Conservation (phyloP, 495 filamentous ascomycete genomes). For the Clohesyomyces aquaticus region DNA sequence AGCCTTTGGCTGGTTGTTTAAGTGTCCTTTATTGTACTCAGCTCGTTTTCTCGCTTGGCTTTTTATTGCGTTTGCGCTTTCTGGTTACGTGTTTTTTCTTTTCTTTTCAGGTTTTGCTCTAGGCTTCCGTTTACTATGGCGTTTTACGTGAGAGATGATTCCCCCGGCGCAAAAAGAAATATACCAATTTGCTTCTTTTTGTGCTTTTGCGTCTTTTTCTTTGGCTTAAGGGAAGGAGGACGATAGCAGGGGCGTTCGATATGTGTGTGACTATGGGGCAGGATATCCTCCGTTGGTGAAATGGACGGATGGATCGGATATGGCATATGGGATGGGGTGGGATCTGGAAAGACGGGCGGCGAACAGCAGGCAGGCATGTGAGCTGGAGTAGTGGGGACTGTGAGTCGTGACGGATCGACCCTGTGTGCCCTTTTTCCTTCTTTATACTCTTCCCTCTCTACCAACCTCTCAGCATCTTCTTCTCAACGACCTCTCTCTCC, state of each 20-base stretch:
- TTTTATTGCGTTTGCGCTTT: conserved; percentile 10
- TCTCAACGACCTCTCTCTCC: conserved; percentile 10
- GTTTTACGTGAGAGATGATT: conserved; percentile 30
- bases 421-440: too few relatives aligned
- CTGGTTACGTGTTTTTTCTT: conserved; percentile 9
- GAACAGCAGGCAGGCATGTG: too few relatives aligned
- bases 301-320: conserved; percentile 3
- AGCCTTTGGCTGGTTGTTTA: conserved; percentile 35
- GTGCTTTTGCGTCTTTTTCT: conserved; percentile 10
- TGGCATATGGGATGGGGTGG: conserved; percentile 7
- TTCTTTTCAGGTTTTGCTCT: not conserved
- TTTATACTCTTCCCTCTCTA: conserved; percentile 2
- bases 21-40: conserved; percentile 9
- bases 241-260: not conserved
- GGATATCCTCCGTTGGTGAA: conserved; percentile 24
- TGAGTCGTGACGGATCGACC: too few relatives aligned
- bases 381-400: too few relatives aligned
- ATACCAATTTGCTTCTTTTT: conserved; percentile 44
- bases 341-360: conserved; percentile 10
- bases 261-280: conserved; percentile 5
- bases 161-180: conserved; percentile 44
- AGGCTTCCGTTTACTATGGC: conserved; percentile 17
- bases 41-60: not conserved
- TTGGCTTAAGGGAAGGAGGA: conserved; percentile 13
- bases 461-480: not conserved